Conservation (phyloP, 257 asterid genomes). For the Plectranthus barbatus region DNA sequence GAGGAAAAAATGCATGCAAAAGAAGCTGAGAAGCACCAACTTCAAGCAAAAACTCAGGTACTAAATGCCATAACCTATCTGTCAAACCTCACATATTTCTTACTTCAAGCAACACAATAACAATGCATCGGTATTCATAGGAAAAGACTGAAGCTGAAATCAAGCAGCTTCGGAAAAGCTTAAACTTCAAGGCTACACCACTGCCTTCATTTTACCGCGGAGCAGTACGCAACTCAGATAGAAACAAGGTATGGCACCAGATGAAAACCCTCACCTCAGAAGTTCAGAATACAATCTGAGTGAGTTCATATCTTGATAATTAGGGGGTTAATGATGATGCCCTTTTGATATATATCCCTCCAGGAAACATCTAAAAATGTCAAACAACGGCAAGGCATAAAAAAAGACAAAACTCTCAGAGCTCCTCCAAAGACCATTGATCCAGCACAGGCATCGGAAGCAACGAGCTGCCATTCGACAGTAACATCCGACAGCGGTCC, state of each 20-base stretch:
- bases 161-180: slow-evolving; percentile 49
- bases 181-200: slow-evolving; percentile 72
- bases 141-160: slow-evolving; percentile 48
- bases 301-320: too few relatives aligned
- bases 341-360: not conserved
- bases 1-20: slow-evolving; percentile 41
- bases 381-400: slow-evolving; percentile 23
- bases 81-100: too few relatives aligned
- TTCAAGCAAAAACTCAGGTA: slow-evolving; percentile 47
- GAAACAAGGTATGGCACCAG: slow-evolving; percentile 33
- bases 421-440: slow-evolving; percentile 2
- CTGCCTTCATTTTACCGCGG: slow-evolving; percentile 56
- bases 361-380: slow-evolving; percentile 28
- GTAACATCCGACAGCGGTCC: slow-evolving; percentile 36
- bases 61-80: too few relatives aligned
- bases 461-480: slow-evolving; percentile 33
- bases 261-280: not conserved
- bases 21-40: slow-evolving; percentile 39
- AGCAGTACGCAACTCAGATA: slow-evolving; percentile 25
- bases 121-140: slow-evolving; percentile 25
- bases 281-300: too few relatives aligned
- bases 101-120: not conserved
- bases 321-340: not conserved
- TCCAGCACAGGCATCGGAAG: slow-evolving; percentile 24
- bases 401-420: slow-evolving; percentile 1